Base-by-base conservation (phyloP, 140 eudicot genomes). In the Cichorium intybus region DNA sequence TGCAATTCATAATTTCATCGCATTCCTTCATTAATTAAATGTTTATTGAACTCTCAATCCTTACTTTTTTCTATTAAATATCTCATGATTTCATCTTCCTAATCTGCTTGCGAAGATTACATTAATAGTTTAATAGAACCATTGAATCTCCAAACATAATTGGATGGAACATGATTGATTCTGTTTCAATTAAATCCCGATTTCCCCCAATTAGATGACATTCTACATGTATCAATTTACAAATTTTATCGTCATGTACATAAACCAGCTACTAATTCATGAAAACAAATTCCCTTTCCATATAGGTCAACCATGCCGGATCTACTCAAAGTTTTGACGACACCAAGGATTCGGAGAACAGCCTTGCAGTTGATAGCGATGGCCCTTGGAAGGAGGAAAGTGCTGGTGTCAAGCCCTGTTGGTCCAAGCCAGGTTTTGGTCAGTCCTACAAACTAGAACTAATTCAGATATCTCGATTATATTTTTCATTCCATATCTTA, bases 381-480 rank as follows among this genome's bases (percentile, higher is more conserved):
- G 86, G 86, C 7, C 70, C 71, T 26, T 82, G 84, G 94, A 77
- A 75, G 79, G 84, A 75, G 29, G 97, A 85, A 57, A 80, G 66
- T 8, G 57, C 67, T 61, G 59, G 56, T 57, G 75, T 87, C 37
- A 90, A 79, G 43, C 86, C 80, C 24, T 90, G 97, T 28, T 90
- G 96, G 97, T 51, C 80, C 18, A 87, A 87, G 68, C 88, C 96
- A 27, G 66, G 49, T 46, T 59, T 73, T 28, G 92, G 98, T 85
- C 50, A 63, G 82, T 64, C 9, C 5, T 48, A 11, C 51, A 37
- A 15, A 46, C 10, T 53, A 21, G 5, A 24, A 34, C 31, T 49
- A 39, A 48, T 59, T 11, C 50, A 23, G 5, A 53, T 21, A 29
- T 69, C 21, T 75, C 41, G 16, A 24, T 47, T 37, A 6, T 28